Percentiles rank a stretch among this genome's conserved stretches.
These are phyloP conservation scores for Odontarrhena argentea DNA, from an alignment of 345 rosid species.

Conservation along the genomic window DNA sequence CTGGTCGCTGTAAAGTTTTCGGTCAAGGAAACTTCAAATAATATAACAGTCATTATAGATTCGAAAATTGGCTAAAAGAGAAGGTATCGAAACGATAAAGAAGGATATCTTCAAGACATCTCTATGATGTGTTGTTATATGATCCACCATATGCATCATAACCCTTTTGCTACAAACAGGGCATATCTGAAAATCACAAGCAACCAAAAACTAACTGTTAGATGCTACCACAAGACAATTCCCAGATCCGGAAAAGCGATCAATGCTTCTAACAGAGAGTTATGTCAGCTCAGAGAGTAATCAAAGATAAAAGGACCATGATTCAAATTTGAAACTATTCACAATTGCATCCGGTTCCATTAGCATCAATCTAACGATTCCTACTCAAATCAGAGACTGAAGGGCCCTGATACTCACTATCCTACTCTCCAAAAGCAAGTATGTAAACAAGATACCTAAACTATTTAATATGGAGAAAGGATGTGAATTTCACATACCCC, in stretches of 20 bases:
- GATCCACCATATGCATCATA: conserved; percentile 43
- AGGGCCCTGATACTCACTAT: not conserved
- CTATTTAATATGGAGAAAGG: conserved; percentile 1
- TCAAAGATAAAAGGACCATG: not conserved
- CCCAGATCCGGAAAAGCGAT: not conserved
- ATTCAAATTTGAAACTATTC: not conserved
- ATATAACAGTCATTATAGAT: conserved; percentile 6
- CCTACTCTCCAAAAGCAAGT: not conserved
- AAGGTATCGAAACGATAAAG: not conserved
- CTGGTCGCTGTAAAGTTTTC: conserved; percentile 32
- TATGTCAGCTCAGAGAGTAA: too few relatives aligned
- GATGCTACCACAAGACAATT: conserved; percentile 8
- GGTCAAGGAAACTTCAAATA: conserved; percentile 32
- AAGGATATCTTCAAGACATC: conserved; percentile 44
- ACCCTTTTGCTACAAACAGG: conserved; percentile 41
- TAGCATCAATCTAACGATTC: not conserved
- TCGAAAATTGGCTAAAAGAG: not conserved
- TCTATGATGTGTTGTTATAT: conserved; percentile 38
- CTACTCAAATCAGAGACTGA: not conserved
- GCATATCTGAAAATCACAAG: conserved; percentile 35
- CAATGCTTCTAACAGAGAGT: too few relatives aligned
- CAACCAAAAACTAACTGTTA: conserved; percentile 2
- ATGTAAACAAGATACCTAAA: not conserved
- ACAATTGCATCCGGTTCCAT: not conserved
- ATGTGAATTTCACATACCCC: conserved; percentile 34